A percentile compares a stretch with the other conserved stretches of the same genome.
Conservation (phyloP, 495 filamentous ascomycete species). For the Xylaria grammica region DNA sequence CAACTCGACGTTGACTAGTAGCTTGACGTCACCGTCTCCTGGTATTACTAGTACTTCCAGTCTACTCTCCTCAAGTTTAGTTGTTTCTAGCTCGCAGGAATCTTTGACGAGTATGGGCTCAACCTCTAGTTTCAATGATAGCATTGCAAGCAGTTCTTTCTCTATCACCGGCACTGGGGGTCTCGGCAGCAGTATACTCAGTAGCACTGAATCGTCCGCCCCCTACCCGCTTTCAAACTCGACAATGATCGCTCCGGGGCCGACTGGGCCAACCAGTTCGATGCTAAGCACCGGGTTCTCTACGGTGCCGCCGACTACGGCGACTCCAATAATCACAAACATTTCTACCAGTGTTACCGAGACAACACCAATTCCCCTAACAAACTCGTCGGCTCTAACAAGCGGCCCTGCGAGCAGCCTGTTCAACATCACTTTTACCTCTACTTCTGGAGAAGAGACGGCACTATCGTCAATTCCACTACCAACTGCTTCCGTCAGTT, state of each 20-base stretch:
- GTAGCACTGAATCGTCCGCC: slow-evolving; percentile 14
- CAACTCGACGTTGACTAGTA: slow-evolving; percentile 27
- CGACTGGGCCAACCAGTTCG: slow-evolving; percentile 23
- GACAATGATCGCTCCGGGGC: slow-evolving; percentile 14
- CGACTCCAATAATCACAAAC: background rate
- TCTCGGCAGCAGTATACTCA: background rate
- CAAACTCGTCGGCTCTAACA: background rate
- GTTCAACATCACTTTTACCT: background rate
- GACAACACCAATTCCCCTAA: background rate
- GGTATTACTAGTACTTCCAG: slow-evolving; percentile 8
- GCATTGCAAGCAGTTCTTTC: background rate
- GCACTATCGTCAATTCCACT: background rate
- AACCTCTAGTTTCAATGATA: background rate
- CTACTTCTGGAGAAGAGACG: background rate
- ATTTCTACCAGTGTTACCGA: background rate
- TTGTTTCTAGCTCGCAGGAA: background rate
- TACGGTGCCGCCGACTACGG: background rate
- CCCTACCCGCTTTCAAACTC: slow-evolving; percentile 28
- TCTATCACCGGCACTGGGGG: background rate
- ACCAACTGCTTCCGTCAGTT: background rate
- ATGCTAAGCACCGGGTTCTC: background rate
- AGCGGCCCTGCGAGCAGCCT: background rate
- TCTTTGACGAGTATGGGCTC: background rate
- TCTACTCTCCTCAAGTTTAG: background rate
- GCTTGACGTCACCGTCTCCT: background rate